These are phyloP conservation scores for Daldinia sp. DNA, from an alignment of 2,329 filamentous ascomycete species.

Conservation along the genomic window DNA sequence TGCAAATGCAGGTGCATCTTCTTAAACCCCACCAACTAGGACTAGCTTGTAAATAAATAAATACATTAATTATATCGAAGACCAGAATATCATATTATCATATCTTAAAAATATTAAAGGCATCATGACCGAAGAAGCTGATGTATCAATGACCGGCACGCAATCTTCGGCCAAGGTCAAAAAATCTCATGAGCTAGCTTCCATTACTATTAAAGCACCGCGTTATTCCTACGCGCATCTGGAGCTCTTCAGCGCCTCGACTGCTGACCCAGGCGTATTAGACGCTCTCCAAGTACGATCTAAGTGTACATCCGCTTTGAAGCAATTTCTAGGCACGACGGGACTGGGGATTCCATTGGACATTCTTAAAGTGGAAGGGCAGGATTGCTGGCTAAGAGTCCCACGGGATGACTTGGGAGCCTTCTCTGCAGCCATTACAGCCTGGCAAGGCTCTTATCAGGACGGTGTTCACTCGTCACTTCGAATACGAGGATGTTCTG, in stretches of 20 bases:
- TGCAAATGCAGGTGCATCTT: not conserved
- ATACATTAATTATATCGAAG: not conserved
- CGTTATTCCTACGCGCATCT: slow-evolving; percentile 70
- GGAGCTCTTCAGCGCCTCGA: slow-evolving; percentile 56
- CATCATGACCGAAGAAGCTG: slow-evolving; percentile 31
- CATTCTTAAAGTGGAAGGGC: slow-evolving; percentile 70
- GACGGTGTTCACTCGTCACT: slow-evolving; percentile 63
- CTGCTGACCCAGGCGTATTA: slow-evolving; percentile 51
- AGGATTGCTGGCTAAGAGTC: slow-evolving; percentile 73
- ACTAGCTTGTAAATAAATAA: slow-evolving; percentile 3
- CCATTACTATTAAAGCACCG: slow-evolving; percentile 64
- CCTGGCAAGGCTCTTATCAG: slow-evolving; percentile 67
- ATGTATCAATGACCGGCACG: slow-evolving; percentile 50
- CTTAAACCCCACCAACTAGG: not conserved
- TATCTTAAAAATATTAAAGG: not conserved
- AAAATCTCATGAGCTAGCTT: slow-evolving; percentile 63
- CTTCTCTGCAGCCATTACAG: slow-evolving; percentile 74
- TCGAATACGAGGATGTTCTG: slow-evolving; percentile 67
- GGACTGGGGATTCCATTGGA: slow-evolving; percentile 77
- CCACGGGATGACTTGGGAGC: slow-evolving; percentile 70
- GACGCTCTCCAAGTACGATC: slow-evolving; percentile 73
- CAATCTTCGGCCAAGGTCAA: slow-evolving; percentile 39
- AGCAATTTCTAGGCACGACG: slow-evolving; percentile 76
- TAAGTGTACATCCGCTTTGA: slow-evolving; percentile 73
- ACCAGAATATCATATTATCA: not conserved